Evolutionary conservation across 352 stramenopile species (phyloP).

Genomic region (Globisporangium recalcitrans): DNA sequence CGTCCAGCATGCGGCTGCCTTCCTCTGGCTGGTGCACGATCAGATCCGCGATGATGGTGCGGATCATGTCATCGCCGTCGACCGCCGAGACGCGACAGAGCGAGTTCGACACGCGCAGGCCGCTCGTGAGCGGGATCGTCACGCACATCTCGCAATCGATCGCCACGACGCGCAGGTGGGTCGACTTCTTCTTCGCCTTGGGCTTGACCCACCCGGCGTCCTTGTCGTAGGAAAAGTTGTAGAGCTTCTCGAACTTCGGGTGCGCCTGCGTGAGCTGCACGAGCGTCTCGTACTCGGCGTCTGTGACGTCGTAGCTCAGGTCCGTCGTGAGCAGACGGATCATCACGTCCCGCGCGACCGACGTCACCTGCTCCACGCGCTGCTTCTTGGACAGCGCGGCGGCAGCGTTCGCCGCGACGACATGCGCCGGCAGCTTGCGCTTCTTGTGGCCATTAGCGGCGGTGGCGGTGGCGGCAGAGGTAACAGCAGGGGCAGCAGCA

Average conservation of each 20-base stretch:
- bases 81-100: constrained; percentile 80
- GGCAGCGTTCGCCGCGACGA: not conserved
- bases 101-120: constrained; percentile 42
- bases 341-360: constrained; percentile 71
- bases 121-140: constrained; percentile 25
- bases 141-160: constrained; percentile 88
- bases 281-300: constrained; percentile 65
- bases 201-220: constrained; percentile 51
- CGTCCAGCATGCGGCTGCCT: constrained; percentile 51
- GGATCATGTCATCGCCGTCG: constrained; percentile 72
- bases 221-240: constrained; percentile 38
- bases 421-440: constrained; percentile 7
- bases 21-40: constrained; percentile 78
- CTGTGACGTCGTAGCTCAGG: constrained; percentile 47
- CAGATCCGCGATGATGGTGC: constrained; percentile 66
- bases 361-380: constrained; percentile 49
- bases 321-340: constrained; percentile 48
- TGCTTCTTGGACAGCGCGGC: constrained; percentile 45
- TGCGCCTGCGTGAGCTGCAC: constrained; percentile 61
- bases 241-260: constrained; percentile 53
- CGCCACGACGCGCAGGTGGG: constrained; percentile 63
- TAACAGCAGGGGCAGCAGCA: too few species aligned
- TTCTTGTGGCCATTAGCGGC: not conserved
- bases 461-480: too few species aligned
- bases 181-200: constrained; percentile 54